Base-by-base conservation (phyloP, 108 stramenopile genomes). In the Cylindrotheca closterium region DNA sequence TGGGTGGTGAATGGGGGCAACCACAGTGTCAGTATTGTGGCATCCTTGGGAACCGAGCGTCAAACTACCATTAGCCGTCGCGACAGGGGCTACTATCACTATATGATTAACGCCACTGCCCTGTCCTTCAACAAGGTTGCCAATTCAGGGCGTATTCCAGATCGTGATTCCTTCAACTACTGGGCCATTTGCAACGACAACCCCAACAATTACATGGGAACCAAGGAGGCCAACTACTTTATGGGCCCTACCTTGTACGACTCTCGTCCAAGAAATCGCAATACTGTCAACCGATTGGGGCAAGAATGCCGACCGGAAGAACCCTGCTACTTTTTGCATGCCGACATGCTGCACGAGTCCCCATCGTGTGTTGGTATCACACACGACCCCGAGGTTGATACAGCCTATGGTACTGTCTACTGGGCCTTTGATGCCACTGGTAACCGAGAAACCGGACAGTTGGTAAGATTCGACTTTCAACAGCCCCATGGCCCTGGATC, bases 191-290 rank as follows among this genome's bases (percentile, higher is more conserved):
- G 80, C 54, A 77, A 81, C 55, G 73, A 78, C 68, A 75, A 78
- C 31, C 18, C 47, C 3, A 81, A 81, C 23, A 69, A 62, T 27
- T 81, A 81, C 42, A 19, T 78, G 0, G 67, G 58, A 17, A 34
- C 69, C 15, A 78, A 81, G 30, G 69, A 70, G 31, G 33, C 71
- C 26, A 79, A 81, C 29, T 71, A 55, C 58, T 81, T 81, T 60
- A 81, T 81, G 80, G 80, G 80, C 1, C 80, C 80, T 1, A 81
- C 75, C 7, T 50, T 81, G 3, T 81, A 81, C 47, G 65, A 81
- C 27, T 63, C 69, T 1, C 51, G 56, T 23, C 71, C 75, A 21
- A 47, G 33, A 4, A 76, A 77, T 45, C 60, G 59, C 26, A 81
- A 81, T 47, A 56, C 74, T 24, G 80, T 81, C 1, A 81, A 70